Percentiles rank a stretch among this genome's conserved stretches.
phyloP scores from a whole-genome alignment of 176 grass and related monocot species.

The Triticum monococcum region DNA sequence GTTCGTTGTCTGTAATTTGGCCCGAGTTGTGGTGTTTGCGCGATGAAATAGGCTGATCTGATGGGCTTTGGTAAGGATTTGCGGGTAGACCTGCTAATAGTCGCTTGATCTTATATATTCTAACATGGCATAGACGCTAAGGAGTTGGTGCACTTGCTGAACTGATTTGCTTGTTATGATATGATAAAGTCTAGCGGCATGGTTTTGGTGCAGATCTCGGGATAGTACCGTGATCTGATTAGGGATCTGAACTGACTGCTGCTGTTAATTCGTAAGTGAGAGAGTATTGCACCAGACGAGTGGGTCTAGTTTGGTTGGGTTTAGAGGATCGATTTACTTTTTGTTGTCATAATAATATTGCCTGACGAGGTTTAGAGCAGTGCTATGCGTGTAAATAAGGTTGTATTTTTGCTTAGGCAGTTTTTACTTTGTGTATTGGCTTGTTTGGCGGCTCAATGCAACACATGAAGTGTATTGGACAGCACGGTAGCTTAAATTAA shows the following conservation, averaged over 20 bases:
- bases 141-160: neutral
- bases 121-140: neutral
- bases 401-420: neutral
- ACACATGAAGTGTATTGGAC: neutral
- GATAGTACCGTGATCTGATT: neutral
- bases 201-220: neutral
- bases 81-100: slow-evolving; percentile 12
- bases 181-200: neutral
- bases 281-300: neutral
- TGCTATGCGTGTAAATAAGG: neutral
- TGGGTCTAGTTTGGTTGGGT: neutral
- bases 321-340: neutral
- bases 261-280: neutral
- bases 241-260: neutral
- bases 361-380: neutral
- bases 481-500: too few relatives aligned
- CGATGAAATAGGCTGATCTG: neutral
- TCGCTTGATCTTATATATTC: neutral
- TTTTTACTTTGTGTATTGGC: neutral
- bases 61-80: neutral
- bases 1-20: neutral
- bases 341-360: neutral
- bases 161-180: neutral
- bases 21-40: neutral
- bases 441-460: neutral